Evolutionary conservation across 2,329 filamentous ascomycete genomes (phyloP), one percentile per base, ranked within the genome.

Genomic region (Fusarium musae): DNA sequence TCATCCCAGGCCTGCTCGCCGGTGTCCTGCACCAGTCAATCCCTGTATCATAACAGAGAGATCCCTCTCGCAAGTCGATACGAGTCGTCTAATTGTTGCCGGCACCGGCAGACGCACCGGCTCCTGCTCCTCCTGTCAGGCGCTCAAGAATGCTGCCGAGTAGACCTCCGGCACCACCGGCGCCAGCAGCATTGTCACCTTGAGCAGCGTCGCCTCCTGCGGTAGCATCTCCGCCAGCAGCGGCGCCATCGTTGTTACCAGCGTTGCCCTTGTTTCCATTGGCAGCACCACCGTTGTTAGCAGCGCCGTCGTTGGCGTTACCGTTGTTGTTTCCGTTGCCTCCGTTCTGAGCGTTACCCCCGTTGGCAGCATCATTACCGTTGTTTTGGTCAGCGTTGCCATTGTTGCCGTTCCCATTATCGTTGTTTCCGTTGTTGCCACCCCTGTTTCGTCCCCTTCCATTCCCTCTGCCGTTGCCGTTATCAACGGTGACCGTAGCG

Each of bases 1-100:
- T 21, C 13, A 68, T 49, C 19, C 19, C 36, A 43, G 19, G 47
- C 47, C 65, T 44, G 34, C 53, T 40, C 47, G 23, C 44, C 9
- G 63, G 56, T 68, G 63, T 54, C 65, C 65, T 68, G 63, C 56
- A 68, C 65, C 56, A 59, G 34, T 39, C 34, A 34, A 30, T 17
- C 42, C 39, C 34, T 30, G 19, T 32, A 34, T 19, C 43, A 39
- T 34, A 39, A 19, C 28, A 40, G 43, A 32, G 46, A 37, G 42
- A 28, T 8, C 3, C n/a, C 23, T 36, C 32, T 28, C 30, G 23
- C 5, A 54, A 13, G 1, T 28, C 19, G 40, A 37, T 28, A 26
- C 21, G 23, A 23, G 30, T 30, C 3, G 30, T 34, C 32, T 59
- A 59, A 19, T 59, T 59, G 4, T 54, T 54, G 1, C 50, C 56